phyloP scores from a whole-genome alignment of 1,284 basidiomycete genomes.

The Pascua guehoae region DNA sequence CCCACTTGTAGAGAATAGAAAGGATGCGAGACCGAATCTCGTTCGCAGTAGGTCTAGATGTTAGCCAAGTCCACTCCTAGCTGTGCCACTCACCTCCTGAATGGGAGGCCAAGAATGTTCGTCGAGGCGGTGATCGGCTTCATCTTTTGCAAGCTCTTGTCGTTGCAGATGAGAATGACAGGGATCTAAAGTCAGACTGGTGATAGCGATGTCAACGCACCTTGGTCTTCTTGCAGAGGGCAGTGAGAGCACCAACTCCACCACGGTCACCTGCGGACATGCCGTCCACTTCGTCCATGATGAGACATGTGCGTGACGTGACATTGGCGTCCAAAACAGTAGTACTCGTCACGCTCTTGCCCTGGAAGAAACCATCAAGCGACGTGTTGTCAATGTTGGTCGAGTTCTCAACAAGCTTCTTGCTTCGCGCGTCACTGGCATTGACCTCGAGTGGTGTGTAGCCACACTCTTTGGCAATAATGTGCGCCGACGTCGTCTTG shows the following conservation, averaged over 20 bases:
- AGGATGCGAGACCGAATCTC: constrained; percentile 80
- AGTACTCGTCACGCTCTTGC: constrained; percentile 60
- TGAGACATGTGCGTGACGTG: constrained; percentile 77
- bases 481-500: constrained; percentile 93
- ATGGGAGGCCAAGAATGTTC: constrained; percentile 62
- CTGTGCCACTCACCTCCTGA: constrained; percentile 60
- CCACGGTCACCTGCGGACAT: constrained; percentile 98
- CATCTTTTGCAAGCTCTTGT: constrained; percentile 79
- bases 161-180: constrained; percentile 97
- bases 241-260: constrained; percentile 88
- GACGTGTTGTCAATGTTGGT: constrained; percentile 85
- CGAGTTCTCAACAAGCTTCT: constrained; percentile 91
- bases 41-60: constrained; percentile 64
- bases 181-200: constrained; percentile 62
- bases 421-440: constrained; percentile 91
- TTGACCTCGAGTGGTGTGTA: constrained; percentile 93
- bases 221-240: constrained; percentile 89
- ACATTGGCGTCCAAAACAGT: constrained; percentile 68
- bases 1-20: constrained; percentile 81
- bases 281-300: constrained; percentile 99
- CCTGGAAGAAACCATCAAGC: constrained; percentile 79
- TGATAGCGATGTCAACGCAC: constrained; percentile 47
- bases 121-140: constrained; percentile 76
- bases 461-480: constrained; percentile 82
- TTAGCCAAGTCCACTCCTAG: background rate